A percentile compares a stretch with the other conserved stretches of the same genome.
Evolutionary conservation across 2,329 filamentous ascomycete genomes (phyloP).

Genomic region (Diaporthe ilicicola): DNA sequence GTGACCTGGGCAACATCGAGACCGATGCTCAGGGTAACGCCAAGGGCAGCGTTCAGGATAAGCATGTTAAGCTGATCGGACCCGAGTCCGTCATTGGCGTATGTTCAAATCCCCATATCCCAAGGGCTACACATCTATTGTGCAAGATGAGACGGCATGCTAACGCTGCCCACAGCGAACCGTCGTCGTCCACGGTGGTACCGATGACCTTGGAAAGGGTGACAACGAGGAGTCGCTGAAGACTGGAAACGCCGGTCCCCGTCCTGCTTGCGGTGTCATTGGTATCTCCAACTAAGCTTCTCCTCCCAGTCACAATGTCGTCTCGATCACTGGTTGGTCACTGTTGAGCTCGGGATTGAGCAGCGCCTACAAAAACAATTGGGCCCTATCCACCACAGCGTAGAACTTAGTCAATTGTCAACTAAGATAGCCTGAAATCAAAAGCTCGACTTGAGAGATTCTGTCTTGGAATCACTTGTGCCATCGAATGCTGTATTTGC

Average conservation of each 20-base stretch:
- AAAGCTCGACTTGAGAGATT: not conserved
- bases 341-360: not conserved
- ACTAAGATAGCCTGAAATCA: not conserved
- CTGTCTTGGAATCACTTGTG: not conserved
- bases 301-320: not conserved
- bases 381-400: not conserved
- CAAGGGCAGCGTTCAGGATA: conserved; percentile 82
- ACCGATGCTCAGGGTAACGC: conserved; percentile 93
- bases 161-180: conserved; percentile 71
- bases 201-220: conserved; percentile 95
- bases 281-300: conserved; percentile 77
- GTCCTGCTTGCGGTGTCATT: conserved; percentile 97
- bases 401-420: not conserved
- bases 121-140: not conserved
- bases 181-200: conserved; percentile 92
- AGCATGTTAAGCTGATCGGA: conserved; percentile 93
- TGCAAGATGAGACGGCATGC: not conserved
- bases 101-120: conserved; percentile 46
- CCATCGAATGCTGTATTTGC: not conserved
- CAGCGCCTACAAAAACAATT: not conserved
- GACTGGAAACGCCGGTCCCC: conserved; percentile 93
- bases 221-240: conserved; percentile 95
- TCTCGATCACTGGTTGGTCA: not conserved
- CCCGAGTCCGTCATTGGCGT: conserved; percentile 94
- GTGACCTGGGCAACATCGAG: conserved; percentile 96